A percentile compares a stretch with the other conserved stretches of the same genome.
Conservation (phyloP, 176 grass and related monocot genomes). For the Triticum timopheevii region DNA sequence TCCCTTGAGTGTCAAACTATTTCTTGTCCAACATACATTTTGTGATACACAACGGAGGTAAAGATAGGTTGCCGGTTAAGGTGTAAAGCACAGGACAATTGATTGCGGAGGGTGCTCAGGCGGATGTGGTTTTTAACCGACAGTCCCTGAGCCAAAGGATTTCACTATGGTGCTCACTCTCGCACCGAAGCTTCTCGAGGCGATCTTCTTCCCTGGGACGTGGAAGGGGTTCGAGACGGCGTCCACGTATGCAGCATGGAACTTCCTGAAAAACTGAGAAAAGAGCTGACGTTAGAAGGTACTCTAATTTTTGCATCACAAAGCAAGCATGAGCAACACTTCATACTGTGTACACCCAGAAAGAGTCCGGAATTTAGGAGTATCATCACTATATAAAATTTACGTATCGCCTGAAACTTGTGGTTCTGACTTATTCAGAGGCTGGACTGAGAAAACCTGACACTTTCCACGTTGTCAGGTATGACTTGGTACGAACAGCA, state of each 20-base stretch:
- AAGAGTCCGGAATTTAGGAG: neutral
- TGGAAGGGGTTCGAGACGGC: conserved; percentile 95
- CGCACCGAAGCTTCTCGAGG: conserved; percentile 81
- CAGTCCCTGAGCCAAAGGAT: conserved; percentile 60
- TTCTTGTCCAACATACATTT: conserved; percentile 11
- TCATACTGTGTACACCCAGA: neutral
- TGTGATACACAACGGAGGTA: neutral
- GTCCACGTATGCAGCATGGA: conserved; percentile 85
- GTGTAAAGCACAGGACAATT: neutral
- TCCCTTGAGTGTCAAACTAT: conserved; percentile 8
- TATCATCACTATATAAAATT: neutral
- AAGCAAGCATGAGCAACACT: neutral
- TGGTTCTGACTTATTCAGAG: neutral
- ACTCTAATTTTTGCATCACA: neutral
- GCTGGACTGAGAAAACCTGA: neutral
- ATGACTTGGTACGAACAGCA: neutral
- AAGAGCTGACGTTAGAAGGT: neutral
- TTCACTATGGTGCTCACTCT: conserved; percentile 85
- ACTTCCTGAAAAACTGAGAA: conserved; percentile 96
- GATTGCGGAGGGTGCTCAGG: neutral
- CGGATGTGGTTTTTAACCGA: conserved; percentile 29
- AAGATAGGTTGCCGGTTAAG: neutral
- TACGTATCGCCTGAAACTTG: neutral
- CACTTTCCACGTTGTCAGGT: neutral
- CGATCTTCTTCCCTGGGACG: conserved; percentile 95